A percentile compares a stretch with the other conserved stretches of the same genome.
These are phyloP conservation scores for Infundibulicybe gibba DNA, from an alignment of 768 basidiomycete species.

Conservation along the genomic window DNA sequence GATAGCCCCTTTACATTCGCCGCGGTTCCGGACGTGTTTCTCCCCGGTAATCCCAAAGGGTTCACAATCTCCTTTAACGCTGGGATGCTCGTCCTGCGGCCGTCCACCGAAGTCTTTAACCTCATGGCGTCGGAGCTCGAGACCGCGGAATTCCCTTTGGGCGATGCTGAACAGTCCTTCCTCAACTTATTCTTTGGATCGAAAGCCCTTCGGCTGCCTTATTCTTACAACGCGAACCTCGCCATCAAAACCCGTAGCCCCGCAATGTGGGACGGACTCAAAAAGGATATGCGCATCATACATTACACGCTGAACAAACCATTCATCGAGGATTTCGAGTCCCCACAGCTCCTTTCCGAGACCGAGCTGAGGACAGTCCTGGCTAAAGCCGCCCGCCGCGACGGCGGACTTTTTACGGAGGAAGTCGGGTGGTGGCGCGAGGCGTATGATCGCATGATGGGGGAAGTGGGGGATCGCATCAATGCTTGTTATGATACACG, in stretches of 20 bases:
- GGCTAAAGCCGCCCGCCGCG: neutral
- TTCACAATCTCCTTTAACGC: constrained; percentile 36
- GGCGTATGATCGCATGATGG: neutral
- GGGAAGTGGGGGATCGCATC: neutral
- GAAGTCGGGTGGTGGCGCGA: neutral
- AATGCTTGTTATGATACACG: neutral
- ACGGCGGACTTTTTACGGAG: neutral
- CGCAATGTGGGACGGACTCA: constrained; percentile 27
- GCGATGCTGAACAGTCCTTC: constrained; percentile 37
- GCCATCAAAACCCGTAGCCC: constrained; percentile 29
- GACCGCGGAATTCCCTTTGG: constrained; percentile 23
- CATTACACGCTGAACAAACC: constrained; percentile 31
- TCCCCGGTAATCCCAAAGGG: constrained; percentile 15
- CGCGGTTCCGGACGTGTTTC: constrained; percentile 36
- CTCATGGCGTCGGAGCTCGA: constrained; percentile 24
- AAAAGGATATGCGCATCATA: constrained; percentile 27
- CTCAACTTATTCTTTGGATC: constrained; percentile 35
- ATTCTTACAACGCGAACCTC: constrained; percentile 38
- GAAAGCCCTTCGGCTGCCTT: constrained; percentile 31
- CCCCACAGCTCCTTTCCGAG: neutral
- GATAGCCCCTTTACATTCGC: constrained; percentile 34
- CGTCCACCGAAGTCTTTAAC: constrained; percentile 22
- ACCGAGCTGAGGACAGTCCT: neutral
- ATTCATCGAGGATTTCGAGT: constrained; percentile 16
- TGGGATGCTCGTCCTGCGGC: constrained; percentile 31